phyloP scores from a whole-genome alignment of 148 eudicot genomes.

The Amaranthus cruentus region DNA sequence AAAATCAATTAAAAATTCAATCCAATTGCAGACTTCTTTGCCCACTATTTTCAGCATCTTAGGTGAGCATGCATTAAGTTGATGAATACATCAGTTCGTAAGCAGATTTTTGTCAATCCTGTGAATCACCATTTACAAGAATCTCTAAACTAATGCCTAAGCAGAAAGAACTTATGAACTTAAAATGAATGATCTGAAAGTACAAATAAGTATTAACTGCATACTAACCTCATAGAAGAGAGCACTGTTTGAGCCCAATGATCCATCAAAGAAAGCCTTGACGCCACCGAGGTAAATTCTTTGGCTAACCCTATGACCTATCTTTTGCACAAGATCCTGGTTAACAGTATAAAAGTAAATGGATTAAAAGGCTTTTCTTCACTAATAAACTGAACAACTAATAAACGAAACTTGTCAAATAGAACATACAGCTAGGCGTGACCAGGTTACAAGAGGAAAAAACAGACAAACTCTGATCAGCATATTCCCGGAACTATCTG shows the following conservation, averaged over 20 bases:
- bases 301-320: slow-evolving; percentile 59
- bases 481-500: slow-evolving; percentile 66
- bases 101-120: background rate
- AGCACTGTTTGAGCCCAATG: slow-evolving; percentile 95
- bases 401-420: background rate
- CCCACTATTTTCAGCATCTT: no score
- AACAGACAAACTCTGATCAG: slow-evolving; percentile 78
- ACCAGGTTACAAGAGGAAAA: slow-evolving; percentile 87
- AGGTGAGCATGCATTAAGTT: no score
- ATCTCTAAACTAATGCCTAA: background rate
- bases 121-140: background rate
- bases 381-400: background rate
- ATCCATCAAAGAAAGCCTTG: slow-evolving; percentile 90
- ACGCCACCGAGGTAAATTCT: slow-evolving; percentile 93
- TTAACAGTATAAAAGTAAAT: slow-evolving; percentile 7
- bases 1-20: no score
- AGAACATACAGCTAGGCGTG: slow-evolving; percentile 61
- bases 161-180: background rate
- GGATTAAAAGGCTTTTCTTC: background rate
- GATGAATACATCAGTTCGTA: background rate
- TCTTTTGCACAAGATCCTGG: slow-evolving; percentile 57
- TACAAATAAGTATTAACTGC: background rate
- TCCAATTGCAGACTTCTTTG: no score
- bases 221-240: slow-evolving; percentile 77
- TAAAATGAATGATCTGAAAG: background rate